phyloP scores from a whole-genome alignment of 176 grass and related monocot genomes.

The Microstegium vimineum region DNA sequence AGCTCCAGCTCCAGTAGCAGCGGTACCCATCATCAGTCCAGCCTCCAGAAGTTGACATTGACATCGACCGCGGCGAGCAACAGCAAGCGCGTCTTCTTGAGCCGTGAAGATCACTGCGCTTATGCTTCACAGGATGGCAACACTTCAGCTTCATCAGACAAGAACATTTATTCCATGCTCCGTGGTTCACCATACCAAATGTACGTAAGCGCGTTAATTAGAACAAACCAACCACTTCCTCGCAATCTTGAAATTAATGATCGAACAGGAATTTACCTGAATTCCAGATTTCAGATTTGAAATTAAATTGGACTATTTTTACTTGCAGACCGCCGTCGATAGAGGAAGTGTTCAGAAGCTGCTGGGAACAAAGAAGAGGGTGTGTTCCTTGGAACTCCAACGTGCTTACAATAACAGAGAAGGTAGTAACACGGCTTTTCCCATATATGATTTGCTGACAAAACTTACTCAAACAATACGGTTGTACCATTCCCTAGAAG shows the following conservation, averaged over 20 bases:
- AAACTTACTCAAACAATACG: slow-evolving; percentile 7
- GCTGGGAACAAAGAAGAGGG: slow-evolving; percentile 39
- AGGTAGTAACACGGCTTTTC: slow-evolving; percentile 17
- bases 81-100: slow-evolving; percentile 14
- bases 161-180: background rate
- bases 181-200: slow-evolving; percentile 16
- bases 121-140: slow-evolving; percentile 27
- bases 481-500: slow-evolving; percentile 8
- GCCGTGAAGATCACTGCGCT: slow-evolving; percentile 8
- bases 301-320: background rate
- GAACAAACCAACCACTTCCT: background rate
- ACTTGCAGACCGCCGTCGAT: slow-evolving; percentile 30
- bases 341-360: slow-evolving; percentile 31
- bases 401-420: background rate
- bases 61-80: slow-evolving; percentile 12
- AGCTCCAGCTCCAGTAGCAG: slow-evolving; percentile 39
- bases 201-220: slow-evolving; percentile 27
- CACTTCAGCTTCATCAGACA: background rate
- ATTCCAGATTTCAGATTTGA: background rate
- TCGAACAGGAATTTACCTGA: background rate
- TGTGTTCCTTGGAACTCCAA: slow-evolving; percentile 16
- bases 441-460: background rate
- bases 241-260: background rate
- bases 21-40: slow-evolving; percentile 17
- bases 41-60: slow-evolving; percentile 32